Evolutionary conservation across 345 rosid genomes (phyloP).

Genomic region (Sisymbrium altissimum): DNA sequence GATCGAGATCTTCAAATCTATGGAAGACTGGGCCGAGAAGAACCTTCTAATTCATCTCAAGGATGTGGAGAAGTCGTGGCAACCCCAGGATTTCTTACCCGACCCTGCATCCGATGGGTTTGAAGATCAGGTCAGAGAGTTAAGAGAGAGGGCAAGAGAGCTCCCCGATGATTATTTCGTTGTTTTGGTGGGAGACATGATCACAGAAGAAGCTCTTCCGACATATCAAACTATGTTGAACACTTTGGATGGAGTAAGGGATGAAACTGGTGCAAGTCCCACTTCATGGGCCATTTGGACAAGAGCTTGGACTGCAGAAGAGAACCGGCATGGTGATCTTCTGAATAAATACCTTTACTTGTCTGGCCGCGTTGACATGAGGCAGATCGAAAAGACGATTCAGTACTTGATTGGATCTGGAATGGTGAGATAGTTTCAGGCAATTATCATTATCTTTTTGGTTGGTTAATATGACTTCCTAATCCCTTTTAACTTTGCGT

Average conservation of each 20-base stretch:
- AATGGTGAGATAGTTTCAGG: constrained; percentile 44
- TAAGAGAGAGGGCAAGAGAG: constrained; percentile 75
- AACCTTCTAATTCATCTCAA: constrained; percentile 66
- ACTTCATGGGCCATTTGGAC: constrained; percentile 74
- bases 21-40: constrained; percentile 85
- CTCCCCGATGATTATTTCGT: constrained; percentile 87
- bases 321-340: constrained; percentile 66
- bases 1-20: constrained; percentile 81
- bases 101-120: constrained; percentile 83
- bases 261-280: constrained; percentile 84
- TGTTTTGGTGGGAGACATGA: constrained; percentile 79
- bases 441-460: neutral
- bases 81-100: constrained; percentile 87
- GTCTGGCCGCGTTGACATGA: constrained; percentile 61
- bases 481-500: neutral
- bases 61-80: constrained; percentile 94
- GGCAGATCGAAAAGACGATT: constrained; percentile 60
- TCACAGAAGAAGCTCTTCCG: constrained; percentile 88
- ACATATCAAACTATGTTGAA: constrained; percentile 79
- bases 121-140: constrained; percentile 73
- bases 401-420: constrained; percentile 67
- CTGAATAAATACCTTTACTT: constrained; percentile 62
- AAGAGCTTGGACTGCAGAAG: constrained; percentile 68
- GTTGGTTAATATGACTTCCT: neutral
- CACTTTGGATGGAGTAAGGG: constrained; percentile 72